These are phyloP conservation scores for Lipomyces chichibuensis DNA, from an alignment of 805 yeast genomes.

Conservation along the genomic window DNA sequence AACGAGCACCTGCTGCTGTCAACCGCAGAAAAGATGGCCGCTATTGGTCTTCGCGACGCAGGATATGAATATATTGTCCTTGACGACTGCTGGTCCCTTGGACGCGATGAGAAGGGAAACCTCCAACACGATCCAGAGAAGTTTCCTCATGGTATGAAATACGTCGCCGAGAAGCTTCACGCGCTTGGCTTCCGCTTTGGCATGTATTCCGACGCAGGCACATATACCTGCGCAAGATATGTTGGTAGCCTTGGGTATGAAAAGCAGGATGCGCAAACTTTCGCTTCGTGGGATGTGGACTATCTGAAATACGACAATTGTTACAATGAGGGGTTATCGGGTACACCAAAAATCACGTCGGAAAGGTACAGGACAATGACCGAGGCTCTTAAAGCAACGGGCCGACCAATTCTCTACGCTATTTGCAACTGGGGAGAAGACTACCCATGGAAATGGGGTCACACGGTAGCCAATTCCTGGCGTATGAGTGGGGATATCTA, in stretches of 20 bases:
- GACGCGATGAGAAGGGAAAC: conserved; percentile 35
- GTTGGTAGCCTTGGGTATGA: conserved; percentile 43
- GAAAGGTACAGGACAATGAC: conserved; percentile 36
- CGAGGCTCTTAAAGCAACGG: conserved; percentile 41
- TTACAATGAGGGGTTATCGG: background rate
- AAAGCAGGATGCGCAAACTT: conserved; percentile 40
- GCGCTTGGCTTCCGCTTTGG: conserved; percentile 41
- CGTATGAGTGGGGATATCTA: conserved; percentile 42
- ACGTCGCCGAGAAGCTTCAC: conserved; percentile 40
- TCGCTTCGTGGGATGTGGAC: conserved; percentile 43
- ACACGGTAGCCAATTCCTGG: conserved; percentile 43
- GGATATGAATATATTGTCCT: conserved; percentile 44
- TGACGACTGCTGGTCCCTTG: conserved; percentile 44
- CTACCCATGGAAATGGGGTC: conserved; percentile 43
- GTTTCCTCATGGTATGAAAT: conserved; percentile 42
- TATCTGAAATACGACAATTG: conserved; percentile 45
- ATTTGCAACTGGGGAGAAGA: conserved; percentile 46
- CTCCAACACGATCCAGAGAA: conserved; percentile 38
- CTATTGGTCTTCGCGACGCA: conserved; percentile 39
- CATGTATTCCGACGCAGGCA: conserved; percentile 44
- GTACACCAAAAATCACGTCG: background rate
- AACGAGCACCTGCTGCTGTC: conserved; percentile 38
- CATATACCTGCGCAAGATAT: conserved; percentile 43
- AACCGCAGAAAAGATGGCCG: conserved; percentile 39
- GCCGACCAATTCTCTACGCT: conserved; percentile 43